Conservation (phyloP, 495 filamentous ascomycete genomes). For the Penicillium lividum region DNA sequence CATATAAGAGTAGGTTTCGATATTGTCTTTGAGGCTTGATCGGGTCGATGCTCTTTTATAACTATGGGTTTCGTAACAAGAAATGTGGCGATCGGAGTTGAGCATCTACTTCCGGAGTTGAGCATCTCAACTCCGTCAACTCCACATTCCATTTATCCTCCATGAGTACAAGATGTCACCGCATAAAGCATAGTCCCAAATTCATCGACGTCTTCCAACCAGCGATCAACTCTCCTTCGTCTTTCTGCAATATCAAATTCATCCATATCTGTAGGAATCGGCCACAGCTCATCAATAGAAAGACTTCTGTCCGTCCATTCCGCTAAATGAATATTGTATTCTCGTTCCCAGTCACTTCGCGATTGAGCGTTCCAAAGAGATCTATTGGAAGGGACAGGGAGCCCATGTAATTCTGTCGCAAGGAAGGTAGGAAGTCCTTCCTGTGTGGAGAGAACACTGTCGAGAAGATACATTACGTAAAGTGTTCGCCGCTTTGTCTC, state of each 20-base stretch:
- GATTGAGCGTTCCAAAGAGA: slow-evolving; percentile 36
- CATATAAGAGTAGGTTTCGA: no score
- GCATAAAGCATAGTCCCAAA: slow-evolving; percentile 53
- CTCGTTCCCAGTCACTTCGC: slow-evolving; percentile 40
- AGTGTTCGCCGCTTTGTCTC: slow-evolving; percentile 48
- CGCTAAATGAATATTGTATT: slow-evolving; percentile 43
- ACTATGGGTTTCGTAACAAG: not conserved
- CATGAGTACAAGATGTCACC: slow-evolving; percentile 46
- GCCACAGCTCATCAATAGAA: slow-evolving; percentile 50
- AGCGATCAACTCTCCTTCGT: slow-evolving; percentile 39
- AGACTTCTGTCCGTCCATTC: slow-evolving; percentile 40
- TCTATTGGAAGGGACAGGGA: slow-evolving; percentile 40
- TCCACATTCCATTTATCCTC: slow-evolving; percentile 15
- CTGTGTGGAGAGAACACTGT: slow-evolving; percentile 41
- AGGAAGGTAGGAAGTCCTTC: slow-evolving; percentile 48
- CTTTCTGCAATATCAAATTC: slow-evolving; percentile 27
- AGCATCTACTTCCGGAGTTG: slow-evolving; percentile 3
- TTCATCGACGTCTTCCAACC: slow-evolving; percentile 48
- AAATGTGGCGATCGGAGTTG: slow-evolving; percentile 5
- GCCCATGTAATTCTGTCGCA: slow-evolving; percentile 40
- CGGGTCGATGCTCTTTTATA: not conserved
- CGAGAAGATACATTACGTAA: slow-evolving; percentile 52
- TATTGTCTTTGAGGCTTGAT: no score
- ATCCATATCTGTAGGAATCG: slow-evolving; percentile 27
- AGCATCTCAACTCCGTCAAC: slow-evolving; percentile 3